Conservation (phyloP, 106 monocot species). For the Cymbidium sinense region DNA sequence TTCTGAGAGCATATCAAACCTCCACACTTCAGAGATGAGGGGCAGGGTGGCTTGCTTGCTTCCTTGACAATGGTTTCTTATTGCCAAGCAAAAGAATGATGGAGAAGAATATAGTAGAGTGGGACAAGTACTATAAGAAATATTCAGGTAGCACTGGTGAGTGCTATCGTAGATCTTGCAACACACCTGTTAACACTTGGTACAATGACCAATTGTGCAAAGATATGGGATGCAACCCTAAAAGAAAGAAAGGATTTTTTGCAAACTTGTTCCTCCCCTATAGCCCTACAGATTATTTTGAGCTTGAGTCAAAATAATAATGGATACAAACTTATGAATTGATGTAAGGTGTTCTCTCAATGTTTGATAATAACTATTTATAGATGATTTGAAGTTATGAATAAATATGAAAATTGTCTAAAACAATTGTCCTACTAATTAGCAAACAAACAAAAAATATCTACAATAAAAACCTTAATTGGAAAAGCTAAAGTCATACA, state of each 20-base stretch:
- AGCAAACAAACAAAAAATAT: no score
- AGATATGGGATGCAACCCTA: conserved; percentile 53
- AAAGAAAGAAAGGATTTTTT: conserved; percentile 51
- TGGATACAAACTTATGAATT: no score
- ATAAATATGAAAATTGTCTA: no score
- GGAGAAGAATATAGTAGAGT: conserved; percentile 38
- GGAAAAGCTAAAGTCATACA: no score
- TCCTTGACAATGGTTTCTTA: conserved; percentile 47
- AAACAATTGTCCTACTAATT: no score
- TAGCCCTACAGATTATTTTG: conserved; percentile 48
- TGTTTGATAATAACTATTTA: no score
- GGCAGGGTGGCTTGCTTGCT: conserved; percentile 49
- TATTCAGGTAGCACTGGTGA: not conserved
- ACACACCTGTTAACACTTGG: conserved; percentile 40
- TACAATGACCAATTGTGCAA: conserved; percentile 61
- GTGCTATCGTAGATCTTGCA: conserved; percentile 24
- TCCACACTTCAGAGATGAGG: conserved; percentile 57
- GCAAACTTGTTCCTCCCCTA: conserved; percentile 62
- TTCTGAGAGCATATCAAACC: conserved; percentile 43
- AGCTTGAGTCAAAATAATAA: not conserved
- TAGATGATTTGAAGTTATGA: no score
- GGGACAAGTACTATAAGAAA: conserved; percentile 46
- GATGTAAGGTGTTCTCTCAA: no score
- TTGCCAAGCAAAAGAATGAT: conserved; percentile 45
- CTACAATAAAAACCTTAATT: no score